A percentile compares a stretch with the other conserved stretches of the same genome.
Evolutionary conservation across 805 yeast species (phyloP).

Genomic region (Kazachstania psychrophila): DNA sequence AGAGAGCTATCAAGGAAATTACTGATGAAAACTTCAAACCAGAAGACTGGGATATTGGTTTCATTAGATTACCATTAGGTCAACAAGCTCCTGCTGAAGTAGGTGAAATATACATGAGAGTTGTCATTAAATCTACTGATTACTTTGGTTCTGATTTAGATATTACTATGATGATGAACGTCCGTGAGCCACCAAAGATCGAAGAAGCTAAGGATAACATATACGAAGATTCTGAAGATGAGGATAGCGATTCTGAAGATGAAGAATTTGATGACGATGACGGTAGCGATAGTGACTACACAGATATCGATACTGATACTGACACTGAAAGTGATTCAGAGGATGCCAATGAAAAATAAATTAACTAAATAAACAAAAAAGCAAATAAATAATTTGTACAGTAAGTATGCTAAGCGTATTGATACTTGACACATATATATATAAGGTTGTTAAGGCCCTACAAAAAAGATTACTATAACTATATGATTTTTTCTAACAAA

Average conservation of each 20-base stretch:
- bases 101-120: slow-evolving; percentile 61
- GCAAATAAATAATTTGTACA: too few species aligned
- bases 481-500: too few species aligned
- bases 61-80: slow-evolving; percentile 65
- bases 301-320: slow-evolving; percentile 31
- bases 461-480: too few species aligned
- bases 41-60: slow-evolving; percentile 43
- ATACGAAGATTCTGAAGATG: slow-evolving; percentile 36
- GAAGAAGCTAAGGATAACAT: slow-evolving; percentile 59
- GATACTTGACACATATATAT: too few species aligned
- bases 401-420: too few species aligned
- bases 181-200: slow-evolving; percentile 45
- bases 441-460: too few species aligned
- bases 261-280: slow-evolving; percentile 56
- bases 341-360: background rate
- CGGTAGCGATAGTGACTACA: slow-evolving; percentile 26
- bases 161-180: slow-evolving; percentile 61
- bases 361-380: background rate
- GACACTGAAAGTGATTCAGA: slow-evolving; percentile 25
- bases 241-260: slow-evolving; percentile 45
- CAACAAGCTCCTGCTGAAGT: slow-evolving; percentile 68
- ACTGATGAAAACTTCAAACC: slow-evolving; percentile 32
- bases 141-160: slow-evolving; percentile 79
- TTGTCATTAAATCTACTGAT: slow-evolving; percentile 59
- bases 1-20: slow-evolving; percentile 20